Evolutionary conservation across 2,329 filamentous ascomycete genomes (phyloP).

Genomic region (Diplodia mutila): DNA sequence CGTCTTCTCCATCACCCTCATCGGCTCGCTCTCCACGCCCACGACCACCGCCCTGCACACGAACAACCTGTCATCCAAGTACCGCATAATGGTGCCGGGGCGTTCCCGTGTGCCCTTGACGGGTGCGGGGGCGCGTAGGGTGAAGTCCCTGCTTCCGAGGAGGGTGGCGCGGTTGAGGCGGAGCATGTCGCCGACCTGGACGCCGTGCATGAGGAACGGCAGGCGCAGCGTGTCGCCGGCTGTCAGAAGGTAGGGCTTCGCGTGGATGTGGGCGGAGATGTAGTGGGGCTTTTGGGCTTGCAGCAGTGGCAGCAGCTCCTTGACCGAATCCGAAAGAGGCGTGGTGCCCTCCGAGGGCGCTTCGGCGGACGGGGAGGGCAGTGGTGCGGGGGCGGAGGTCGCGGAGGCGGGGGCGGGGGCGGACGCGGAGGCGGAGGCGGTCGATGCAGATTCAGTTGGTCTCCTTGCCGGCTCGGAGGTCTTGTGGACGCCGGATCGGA

Average conservation of each 20-base stretch:
- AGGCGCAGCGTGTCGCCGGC: constrained; percentile 53
- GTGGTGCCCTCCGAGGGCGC: constrained; percentile 41
- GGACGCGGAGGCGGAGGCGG: constrained; percentile 30
- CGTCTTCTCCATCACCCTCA: constrained; percentile 60
- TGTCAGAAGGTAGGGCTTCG: constrained; percentile 77
- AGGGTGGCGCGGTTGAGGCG: constrained; percentile 83
- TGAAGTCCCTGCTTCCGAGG: constrained; percentile 87
- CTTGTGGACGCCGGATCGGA: constrained; percentile 53
- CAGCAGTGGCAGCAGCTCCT: constrained; percentile 69
- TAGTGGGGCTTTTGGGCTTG: constrained; percentile 76
- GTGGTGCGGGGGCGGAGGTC: constrained; percentile 31
- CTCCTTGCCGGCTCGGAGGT: constrained; percentile 30
- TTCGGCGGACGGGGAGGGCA: constrained; percentile 33
- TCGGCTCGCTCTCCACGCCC: constrained; percentile 74
- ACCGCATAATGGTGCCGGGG: constrained; percentile 50
- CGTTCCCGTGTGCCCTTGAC: constrained; percentile 38
- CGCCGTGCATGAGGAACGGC: constrained; percentile 54
- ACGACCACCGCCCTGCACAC: constrained; percentile 84
- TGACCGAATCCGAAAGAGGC: constrained; percentile 60
- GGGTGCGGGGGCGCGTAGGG: constrained; percentile 63
- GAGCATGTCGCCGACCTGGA: constrained; percentile 76
- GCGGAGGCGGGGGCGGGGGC: constrained; percentile 31
- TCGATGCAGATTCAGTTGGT: constrained; percentile 28
- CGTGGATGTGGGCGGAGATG: constrained; percentile 79
- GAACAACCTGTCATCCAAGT: constrained; percentile 81